phyloP scores from a whole-genome alignment of 2,329 filamentous ascomycete genomes.

The Allantophomopsis cytisporea region DNA sequence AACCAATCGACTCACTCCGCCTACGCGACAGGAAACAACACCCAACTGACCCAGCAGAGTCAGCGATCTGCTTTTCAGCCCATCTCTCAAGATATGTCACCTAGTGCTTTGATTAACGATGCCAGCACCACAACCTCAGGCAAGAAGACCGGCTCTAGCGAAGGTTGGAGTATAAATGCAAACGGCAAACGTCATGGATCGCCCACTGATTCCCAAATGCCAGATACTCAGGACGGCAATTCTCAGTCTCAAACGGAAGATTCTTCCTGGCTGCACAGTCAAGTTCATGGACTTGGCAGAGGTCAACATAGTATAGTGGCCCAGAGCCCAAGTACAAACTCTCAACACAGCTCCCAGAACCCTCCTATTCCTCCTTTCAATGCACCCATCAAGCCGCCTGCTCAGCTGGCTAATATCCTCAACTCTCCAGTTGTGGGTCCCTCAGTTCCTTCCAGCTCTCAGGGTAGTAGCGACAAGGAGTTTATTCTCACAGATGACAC shows the following conservation, averaged over 20 bases:
- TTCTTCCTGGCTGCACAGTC: conserved; percentile 43
- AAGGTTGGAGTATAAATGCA: conserved; percentile 55
- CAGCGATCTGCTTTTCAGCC: conserved; percentile 38
- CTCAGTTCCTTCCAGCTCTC: conserved; percentile 13
- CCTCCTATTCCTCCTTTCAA: conserved; percentile 25
- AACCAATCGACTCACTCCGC: conserved; percentile 21
- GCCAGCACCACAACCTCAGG: conserved; percentile 75
- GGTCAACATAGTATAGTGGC: conserved; percentile 17
- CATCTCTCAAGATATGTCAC: conserved; percentile 41
- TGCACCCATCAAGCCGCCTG: conserved; percentile 10
- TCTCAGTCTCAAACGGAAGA: conserved; percentile 37
- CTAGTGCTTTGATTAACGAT: conserved; percentile 57
- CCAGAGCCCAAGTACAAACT: conserved; percentile 14
- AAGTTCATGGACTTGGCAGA: conserved; percentile 35
- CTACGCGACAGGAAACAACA: conserved; percentile 25
- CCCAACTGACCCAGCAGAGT: conserved; percentile 42
- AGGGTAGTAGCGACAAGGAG: conserved; percentile 15
- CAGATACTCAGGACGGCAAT: conserved; percentile 31
- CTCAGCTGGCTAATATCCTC: conserved; percentile 14
- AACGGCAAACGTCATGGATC: conserved; percentile 43
- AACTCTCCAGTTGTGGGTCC: conserved; percentile 10
- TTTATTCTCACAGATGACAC: conserved; percentile 26
- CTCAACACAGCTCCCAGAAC: conserved; percentile 17
- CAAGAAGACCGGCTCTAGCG: conserved; percentile 63
- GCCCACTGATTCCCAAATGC: conserved; percentile 22